phyloP scores from a whole-genome alignment of 139 green algal genomes.

The Pycnococcus provasolii region DNA sequence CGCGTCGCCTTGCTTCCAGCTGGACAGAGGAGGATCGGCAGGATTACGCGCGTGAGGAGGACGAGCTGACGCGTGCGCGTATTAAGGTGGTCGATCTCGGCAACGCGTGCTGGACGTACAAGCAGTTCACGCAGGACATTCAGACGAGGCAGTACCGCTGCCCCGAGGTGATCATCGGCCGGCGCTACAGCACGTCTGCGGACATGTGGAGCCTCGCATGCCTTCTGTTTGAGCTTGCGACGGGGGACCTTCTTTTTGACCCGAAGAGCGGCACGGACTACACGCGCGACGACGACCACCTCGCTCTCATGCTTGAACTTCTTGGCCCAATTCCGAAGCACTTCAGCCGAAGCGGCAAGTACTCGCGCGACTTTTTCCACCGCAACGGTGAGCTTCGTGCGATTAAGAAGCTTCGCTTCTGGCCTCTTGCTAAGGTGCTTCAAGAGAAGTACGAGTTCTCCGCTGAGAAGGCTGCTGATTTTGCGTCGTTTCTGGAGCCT shows the following conservation, averaged over 20 bases:
- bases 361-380: conserved; percentile 80
- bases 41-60: not conserved
- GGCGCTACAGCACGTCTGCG: conserved; percentile 70
- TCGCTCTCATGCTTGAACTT: conserved; percentile 94
- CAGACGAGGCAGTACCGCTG: conserved; percentile 90
- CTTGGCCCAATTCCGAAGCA: conserved; percentile 69
- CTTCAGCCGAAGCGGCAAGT: conserved; percentile 58
- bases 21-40: too few species aligned
- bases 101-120: conserved; percentile 96
- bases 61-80: conserved; percentile 33
- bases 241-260: conserved; percentile 95
- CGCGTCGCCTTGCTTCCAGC: too few species aligned
- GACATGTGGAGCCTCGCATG: conserved; percentile 97
- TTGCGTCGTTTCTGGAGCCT: conserved; percentile 76
- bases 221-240: conserved; percentile 95
- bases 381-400: conserved; percentile 74
- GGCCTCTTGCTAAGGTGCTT: conserved; percentile 79
- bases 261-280: conserved; percentile 55
- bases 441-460: conserved; percentile 82
- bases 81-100: conserved; percentile 97
- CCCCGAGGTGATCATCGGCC: conserved; percentile 69
- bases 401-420: conserved; percentile 83
- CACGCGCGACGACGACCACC: conserved; percentile 90
- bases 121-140: conserved; percentile 94
- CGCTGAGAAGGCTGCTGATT: conserved; percentile 53